Base-by-base conservation (phyloP, 805 yeast species). In the Pichia eremophila region DNA sequence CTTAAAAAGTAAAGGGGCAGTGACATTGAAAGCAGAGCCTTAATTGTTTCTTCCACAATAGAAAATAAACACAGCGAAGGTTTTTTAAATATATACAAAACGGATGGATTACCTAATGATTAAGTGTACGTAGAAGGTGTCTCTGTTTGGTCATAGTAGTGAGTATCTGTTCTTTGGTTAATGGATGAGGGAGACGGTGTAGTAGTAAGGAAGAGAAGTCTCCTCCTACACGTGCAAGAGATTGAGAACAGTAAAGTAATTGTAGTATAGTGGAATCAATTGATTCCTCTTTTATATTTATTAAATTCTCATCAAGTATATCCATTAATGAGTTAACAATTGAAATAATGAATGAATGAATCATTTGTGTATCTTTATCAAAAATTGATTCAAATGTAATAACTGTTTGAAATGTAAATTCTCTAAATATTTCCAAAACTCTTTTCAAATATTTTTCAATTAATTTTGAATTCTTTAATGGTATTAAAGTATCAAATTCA, bases 191-290 rank as follows among this genome's bases (percentile, higher is more conserved):
- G 15, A n/a, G 3, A n/a, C 22, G 14, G 85, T 83, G 61, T 2
- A 34, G 17, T 14, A 34, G 36, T 15, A 34, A 5, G 8, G 36
- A 12, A 4, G 36, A 5, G 7, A 86, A 85, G 55, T 84, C 86
- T 4, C 78, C 78, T 14, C 85, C 83, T 19, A 78, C 77, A 52
- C 89, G 70, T 1, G 84, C 81, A 45, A 91, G 69, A 36, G 95
- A 82, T 60, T 84, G 88, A n/a, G 95, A 83, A 54, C 96, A 86
- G 65, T 90, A 91, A 1, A 87, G 80, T 37, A 90, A 65, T 64
- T 91, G 99, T 34, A 91, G 66, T 53, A 90, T 76, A 22, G 36
- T 34, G 3, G 36, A 34, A 34, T 34, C 36, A 8, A 34, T 14
- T 14, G 36, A 34, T 14, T 34, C 36, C 6, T 12, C 12, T 6